These are phyloP conservation scores for Septoria petroselini DNA, from an alignment of 2,329 filamentous ascomycete genomes.

Conservation along the genomic window DNA sequence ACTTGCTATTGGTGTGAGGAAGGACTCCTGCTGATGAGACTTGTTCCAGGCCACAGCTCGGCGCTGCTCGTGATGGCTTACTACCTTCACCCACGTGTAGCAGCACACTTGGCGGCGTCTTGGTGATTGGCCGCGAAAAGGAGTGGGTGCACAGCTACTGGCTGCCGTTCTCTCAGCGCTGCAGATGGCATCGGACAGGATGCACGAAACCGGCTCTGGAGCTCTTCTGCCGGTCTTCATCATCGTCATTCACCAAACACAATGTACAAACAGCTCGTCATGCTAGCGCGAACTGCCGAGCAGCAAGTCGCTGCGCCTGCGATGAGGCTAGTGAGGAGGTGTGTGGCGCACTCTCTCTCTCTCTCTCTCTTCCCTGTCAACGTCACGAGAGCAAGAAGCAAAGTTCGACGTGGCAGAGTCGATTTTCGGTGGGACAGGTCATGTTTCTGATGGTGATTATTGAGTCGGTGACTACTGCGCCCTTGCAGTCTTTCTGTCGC, in stretches of 20 bases:
- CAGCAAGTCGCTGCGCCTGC: slow-evolving; percentile 1
- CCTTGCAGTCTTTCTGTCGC: not conserved
- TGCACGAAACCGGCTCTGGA: slow-evolving; percentile 8
- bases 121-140: not conserved
- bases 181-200: not conserved
- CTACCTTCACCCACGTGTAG: too few species aligned
- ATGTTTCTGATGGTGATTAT: not conserved
- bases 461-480: not conserved
- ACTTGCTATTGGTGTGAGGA: not conserved
- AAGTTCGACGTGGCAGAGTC: slow-evolving; percentile 10
- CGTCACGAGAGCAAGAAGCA: slow-evolving; percentile 3
- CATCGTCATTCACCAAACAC: too few species aligned
- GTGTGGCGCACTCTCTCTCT: slow-evolving; percentile 7
- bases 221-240: not conserved
- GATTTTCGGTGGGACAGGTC: not conserved
- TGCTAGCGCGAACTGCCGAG: slow-evolving; percentile 6
- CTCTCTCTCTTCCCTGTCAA: too few species aligned
- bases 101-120: not conserved
- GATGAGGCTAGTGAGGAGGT: slow-evolving; percentile 9
- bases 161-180: not conserved
- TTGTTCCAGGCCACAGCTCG: not conserved
- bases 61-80: too few species aligned
- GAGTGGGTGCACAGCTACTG: not conserved
- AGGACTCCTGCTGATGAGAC: too few species aligned
- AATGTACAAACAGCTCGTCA: not conserved